These are phyloP conservation scores for Monosporozyma unispora DNA, from an alignment of 805 yeast genomes.

Conservation along the genomic window DNA sequence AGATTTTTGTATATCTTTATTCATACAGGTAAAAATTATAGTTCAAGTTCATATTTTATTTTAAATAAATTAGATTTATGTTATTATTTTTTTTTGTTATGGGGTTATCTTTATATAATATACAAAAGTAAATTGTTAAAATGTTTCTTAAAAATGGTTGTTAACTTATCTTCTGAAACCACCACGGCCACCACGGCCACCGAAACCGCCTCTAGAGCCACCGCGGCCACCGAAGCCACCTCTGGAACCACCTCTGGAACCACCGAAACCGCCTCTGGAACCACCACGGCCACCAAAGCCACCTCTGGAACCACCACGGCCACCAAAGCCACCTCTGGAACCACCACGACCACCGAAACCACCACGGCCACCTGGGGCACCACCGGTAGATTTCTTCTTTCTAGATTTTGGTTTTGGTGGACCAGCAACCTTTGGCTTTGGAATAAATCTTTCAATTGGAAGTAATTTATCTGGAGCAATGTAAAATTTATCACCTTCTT, in stretches of 20 bases:
- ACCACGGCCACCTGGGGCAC: slow-evolving; percentile 38
- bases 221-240: slow-evolving; percentile 37
- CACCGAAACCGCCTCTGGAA: slow-evolving; percentile 38
- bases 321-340: slow-evolving; percentile 38
- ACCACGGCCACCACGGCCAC: slow-evolving; percentile 34
- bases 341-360: slow-evolving; percentile 38
- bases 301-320: slow-evolving; percentile 36
- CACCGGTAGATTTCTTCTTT: slow-evolving; percentile 45
- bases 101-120: slow-evolving; percentile 1
- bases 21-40: neutral
- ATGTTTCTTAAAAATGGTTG: neutral
- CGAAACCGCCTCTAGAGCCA: slow-evolving; percentile 33
- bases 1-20: neutral
- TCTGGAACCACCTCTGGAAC: slow-evolving; percentile 29
- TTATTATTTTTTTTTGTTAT: neutral
- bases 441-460: slow-evolving; percentile 93
- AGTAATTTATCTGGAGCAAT: slow-evolving; percentile 92
- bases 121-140: slow-evolving; percentile 1
- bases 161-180: slow-evolving; percentile 22
- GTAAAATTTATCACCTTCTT: slow-evolving; percentile 90
- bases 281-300: slow-evolving; percentile 34
- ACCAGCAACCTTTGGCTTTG: slow-evolving; percentile 84
- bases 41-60: neutral
- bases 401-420: slow-evolving; percentile 73
- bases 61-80: neutral